phyloP scores from a whole-genome alignment of 495 filamentous ascomycete genomes.

The Aspergillus bertholletiae region DNA sequence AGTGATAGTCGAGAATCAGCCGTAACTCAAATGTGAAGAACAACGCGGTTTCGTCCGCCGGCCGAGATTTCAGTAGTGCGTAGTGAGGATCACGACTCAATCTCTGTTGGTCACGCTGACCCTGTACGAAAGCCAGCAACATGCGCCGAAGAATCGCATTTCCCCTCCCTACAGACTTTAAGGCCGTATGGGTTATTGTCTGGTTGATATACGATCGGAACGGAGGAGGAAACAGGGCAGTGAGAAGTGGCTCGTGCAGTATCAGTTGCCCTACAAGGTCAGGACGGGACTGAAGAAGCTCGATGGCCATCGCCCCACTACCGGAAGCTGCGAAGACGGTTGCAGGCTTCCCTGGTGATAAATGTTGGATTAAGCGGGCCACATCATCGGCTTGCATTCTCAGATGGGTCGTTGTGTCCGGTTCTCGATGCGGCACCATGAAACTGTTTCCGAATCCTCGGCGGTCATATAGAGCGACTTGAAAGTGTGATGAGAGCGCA shows the following conservation, averaged over 20 bases:
- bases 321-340: not conserved
- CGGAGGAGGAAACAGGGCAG: not conserved
- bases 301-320: not conserved
- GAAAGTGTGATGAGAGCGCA: not conserved
- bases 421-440: not conserved
- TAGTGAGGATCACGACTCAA: not conserved
- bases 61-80: not conserved
- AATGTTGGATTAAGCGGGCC: not conserved
- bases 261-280: not conserved
- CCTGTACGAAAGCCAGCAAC: not conserved
- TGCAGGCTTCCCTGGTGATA: not conserved
- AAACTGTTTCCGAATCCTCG: constrained; percentile 6
- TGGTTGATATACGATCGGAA: not conserved
- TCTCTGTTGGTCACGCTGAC: not conserved
- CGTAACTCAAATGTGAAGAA: not conserved
- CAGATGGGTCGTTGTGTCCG: not conserved
- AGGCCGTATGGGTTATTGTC: not conserved
- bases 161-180: not conserved
- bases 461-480: constrained; percentile 9
- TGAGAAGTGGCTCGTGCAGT: not conserved
- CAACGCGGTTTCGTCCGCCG: not conserved
- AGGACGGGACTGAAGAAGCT: not conserved
- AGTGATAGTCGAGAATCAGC: not conserved
- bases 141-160: not conserved
- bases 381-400: not conserved